These are phyloP conservation scores for Termitomyces titanicus DNA, from an alignment of 768 basidiomycete species.

Conservation along the genomic window DNA sequence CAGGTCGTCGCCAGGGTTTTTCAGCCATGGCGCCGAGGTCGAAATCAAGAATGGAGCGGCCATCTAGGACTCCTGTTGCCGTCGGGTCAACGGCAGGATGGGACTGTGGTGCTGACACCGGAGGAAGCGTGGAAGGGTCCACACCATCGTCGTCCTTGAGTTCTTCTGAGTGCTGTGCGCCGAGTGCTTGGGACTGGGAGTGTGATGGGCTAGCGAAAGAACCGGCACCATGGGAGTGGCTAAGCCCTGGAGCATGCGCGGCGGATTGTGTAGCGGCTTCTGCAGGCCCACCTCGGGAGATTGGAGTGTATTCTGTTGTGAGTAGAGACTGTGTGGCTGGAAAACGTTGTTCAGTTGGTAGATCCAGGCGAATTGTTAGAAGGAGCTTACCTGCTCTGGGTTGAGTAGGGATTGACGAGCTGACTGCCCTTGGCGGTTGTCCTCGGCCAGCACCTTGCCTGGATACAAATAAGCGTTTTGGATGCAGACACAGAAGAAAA, in stretches of 20 bases:
- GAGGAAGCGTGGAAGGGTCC: conserved; percentile 63
- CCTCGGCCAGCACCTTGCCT: conserved; percentile 35
- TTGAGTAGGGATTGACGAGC: conserved; percentile 27
- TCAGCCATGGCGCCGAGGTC: conserved; percentile 72
- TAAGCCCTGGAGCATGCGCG: neutral
- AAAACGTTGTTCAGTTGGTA: neutral
- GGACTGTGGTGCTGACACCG: conserved; percentile 69
- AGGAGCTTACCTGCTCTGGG: conserved; percentile 28
- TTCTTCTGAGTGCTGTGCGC: conserved; percentile 8
- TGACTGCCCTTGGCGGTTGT: conserved; percentile 26
- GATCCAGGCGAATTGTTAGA: neutral
- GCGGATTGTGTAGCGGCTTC: conserved; percentile 10
- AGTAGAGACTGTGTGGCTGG: conserved; percentile 52
- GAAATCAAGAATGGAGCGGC: conserved; percentile 80
- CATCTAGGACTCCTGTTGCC: conserved; percentile 61
- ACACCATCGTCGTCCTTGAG: conserved; percentile 43
- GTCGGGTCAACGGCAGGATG: conserved; percentile 76
- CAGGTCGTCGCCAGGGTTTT: conserved; percentile 90
- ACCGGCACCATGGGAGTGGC: neutral
- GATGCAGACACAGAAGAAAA: neutral
- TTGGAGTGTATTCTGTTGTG: conserved; percentile 81
- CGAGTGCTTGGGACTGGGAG: conserved; percentile 13
- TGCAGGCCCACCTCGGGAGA: conserved; percentile 53
- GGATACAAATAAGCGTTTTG: neutral
- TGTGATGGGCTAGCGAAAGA: neutral